A percentile compares a stretch with the other conserved stretches of the same genome.
phyloP scores from a whole-genome alignment of 345 rosid species.

The Nephelium lappaceum region DNA sequence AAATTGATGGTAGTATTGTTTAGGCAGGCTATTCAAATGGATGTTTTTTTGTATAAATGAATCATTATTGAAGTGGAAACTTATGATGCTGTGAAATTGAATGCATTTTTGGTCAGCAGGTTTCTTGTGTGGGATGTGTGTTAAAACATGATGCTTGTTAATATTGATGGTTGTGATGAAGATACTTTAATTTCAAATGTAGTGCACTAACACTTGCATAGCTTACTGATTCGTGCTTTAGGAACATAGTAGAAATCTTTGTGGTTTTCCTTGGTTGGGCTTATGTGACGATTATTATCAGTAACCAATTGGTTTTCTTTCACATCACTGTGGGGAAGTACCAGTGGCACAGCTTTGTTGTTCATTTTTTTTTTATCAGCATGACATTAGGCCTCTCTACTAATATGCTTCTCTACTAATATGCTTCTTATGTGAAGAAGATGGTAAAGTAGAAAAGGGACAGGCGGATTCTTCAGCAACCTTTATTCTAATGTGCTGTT shows the following conservation, averaged over 20 bases:
- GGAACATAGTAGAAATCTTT: neutral
- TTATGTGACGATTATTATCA: neutral
- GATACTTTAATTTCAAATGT: no score
- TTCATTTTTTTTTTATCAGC: slow-evolving; percentile 71
- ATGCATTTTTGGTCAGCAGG: neutral
- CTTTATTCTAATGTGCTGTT: slow-evolving; percentile 52
- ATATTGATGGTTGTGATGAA: neutral
- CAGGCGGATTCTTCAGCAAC: slow-evolving; percentile 47
- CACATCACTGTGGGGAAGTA: slow-evolving; percentile 51
- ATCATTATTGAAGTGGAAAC: no score
- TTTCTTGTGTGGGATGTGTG: neutral
- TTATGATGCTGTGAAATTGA: no score
- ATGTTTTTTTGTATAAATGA: no score
- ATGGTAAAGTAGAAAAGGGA: slow-evolving; percentile 53
- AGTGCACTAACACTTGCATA: no score
- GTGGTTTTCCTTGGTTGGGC: neutral
- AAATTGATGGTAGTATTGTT: no score
- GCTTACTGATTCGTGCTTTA: neutral
- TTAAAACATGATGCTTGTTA: neutral
- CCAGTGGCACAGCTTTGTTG: slow-evolving; percentile 69
- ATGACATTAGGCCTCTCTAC: slow-evolving; percentile 71
- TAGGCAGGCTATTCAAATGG: no score
- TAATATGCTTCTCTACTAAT: slow-evolving; percentile 78
- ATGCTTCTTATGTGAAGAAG: slow-evolving; percentile 73
- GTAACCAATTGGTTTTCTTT: slow-evolving; percentile 10